These are phyloP conservation scores for Scheffersomyces coipomensis DNA, from an alignment of 805 yeast species.

Conservation along the genomic window DNA sequence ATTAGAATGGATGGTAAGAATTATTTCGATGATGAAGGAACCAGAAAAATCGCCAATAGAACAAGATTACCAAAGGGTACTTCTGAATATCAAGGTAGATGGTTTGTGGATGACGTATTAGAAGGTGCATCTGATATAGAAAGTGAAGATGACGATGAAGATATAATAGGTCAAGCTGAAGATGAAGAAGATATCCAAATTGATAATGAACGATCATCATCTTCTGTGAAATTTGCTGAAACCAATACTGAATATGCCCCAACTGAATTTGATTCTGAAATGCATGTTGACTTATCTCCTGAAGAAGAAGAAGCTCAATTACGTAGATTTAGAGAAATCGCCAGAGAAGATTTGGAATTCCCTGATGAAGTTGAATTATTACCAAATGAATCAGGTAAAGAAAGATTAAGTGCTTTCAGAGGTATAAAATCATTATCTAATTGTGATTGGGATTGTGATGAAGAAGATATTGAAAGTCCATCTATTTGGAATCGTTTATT, in stretches of 20 bases:
- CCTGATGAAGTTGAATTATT: slow-evolving; percentile 92
- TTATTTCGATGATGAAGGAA: slow-evolving; percentile 37
- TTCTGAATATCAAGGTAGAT: slow-evolving; percentile 73
- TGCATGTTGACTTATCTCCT: slow-evolving; percentile 68
- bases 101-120: slow-evolving; percentile 63
- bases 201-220: slow-evolving; percentile 25
- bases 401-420: slow-evolving; percentile 74
- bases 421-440: slow-evolving; percentile 82
- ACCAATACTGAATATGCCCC: slow-evolving; percentile 36
- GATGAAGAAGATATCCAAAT: slow-evolving; percentile 19
- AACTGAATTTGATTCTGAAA: slow-evolving; percentile 51
- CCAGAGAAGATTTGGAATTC: slow-evolving; percentile 83
- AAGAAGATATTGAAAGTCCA: slow-evolving; percentile 74
- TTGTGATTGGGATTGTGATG: slow-evolving; percentile 87
- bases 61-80: slow-evolving; percentile 58
- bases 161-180: slow-evolving; percentile 34
- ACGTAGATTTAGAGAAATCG: slow-evolving; percentile 62
- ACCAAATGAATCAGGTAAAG: slow-evolving; percentile 73
- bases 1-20: slow-evolving; percentile 57
- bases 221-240: slow-evolving; percentile 14
- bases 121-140: slow-evolving; percentile 45
- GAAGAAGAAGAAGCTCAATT: slow-evolving; percentile 86
- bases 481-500: slow-evolving; percentile 72
- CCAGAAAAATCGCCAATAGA: not conserved
- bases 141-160: slow-evolving; percentile 39